Conservation (phyloP, 208 protist species). For the Crithidia expoeki region DNA sequence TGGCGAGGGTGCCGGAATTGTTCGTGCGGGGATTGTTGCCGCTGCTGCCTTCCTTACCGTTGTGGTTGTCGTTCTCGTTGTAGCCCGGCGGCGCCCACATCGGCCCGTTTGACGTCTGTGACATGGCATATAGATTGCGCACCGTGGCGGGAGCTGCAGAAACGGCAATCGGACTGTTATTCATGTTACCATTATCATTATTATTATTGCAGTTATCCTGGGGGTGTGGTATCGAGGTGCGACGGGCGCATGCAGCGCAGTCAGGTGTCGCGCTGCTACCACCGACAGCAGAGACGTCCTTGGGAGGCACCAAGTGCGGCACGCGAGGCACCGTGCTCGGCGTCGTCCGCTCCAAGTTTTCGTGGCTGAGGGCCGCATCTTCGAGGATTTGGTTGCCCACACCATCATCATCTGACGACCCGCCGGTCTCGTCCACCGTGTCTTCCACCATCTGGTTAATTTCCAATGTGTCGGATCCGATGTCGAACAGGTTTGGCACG, state of each 20-base stretch:
- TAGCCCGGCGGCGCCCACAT: constrained; percentile 7
- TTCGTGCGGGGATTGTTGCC: background rate
- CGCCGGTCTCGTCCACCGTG: constrained; percentile 29
- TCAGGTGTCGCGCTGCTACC: background rate
- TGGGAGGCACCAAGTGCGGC: background rate
- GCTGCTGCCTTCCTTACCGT: background rate
- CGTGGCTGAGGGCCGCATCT: constrained; percentile 2
- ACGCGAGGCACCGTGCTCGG: background rate
- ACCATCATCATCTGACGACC: constrained; percentile 30
- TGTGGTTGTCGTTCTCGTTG: background rate
- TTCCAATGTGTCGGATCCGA: background rate
- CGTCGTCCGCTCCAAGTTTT: background rate
- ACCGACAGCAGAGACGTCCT: background rate
- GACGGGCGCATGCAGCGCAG: background rate
- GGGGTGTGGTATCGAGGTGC: background rate
- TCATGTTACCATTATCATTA: no score
- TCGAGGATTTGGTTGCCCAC: constrained; percentile 24
- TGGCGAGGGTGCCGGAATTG: background rate
- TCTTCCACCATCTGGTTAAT: constrained; percentile 18
- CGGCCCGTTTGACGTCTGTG: background rate
- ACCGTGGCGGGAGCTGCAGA: background rate
- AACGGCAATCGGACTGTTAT: background rate
- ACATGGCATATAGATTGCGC: constrained; percentile 1
- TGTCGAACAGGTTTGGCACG: constrained; percentile 3
- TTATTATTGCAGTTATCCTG: background rate